Evolutionary conservation across 345 rosid genomes (phyloP).

Genomic region (Kernera saxatilis): DNA sequence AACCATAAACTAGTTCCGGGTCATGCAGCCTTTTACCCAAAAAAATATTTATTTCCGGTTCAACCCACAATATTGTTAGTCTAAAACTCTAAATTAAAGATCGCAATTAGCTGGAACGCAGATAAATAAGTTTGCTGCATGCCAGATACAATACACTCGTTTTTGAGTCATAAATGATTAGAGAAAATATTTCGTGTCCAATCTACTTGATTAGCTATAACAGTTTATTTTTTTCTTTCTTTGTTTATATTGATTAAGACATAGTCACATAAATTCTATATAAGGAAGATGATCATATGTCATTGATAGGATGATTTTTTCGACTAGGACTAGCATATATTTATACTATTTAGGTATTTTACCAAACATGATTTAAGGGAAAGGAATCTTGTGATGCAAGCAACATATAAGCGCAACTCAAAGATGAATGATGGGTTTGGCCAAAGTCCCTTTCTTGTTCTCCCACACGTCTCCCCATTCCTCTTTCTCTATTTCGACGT

Average conservation of each 20-base stretch:
- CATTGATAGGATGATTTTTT: slow-evolving; percentile 12
- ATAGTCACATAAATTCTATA: slow-evolving; percentile 8
- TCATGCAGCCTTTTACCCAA: slow-evolving; percentile 9
- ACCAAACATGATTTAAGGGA: slow-evolving; percentile 7
- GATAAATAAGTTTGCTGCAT: background rate
- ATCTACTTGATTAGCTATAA: background rate
- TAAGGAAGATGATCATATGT: background rate
- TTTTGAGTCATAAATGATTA: background rate
- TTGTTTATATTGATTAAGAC: slow-evolving; percentile 19
- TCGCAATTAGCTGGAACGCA: slow-evolving; percentile 17
- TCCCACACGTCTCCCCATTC: slow-evolving; percentile 30
- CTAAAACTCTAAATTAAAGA: background rate
- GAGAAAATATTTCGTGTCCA: background rate
- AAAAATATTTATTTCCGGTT: background rate
- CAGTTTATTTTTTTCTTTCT: background rate
- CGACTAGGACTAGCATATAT: background rate
- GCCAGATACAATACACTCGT: slow-evolving; percentile 1
- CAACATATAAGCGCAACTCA: background rate
- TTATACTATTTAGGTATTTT: background rate
- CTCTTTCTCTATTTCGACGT: background rate
- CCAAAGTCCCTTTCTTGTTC: slow-evolving; percentile 30
- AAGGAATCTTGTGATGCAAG: slow-evolving; percentile 28
- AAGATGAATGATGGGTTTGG: slow-evolving; percentile 26
- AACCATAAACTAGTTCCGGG: slow-evolving; percentile 17
- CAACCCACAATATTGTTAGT: background rate